A percentile compares a stretch with the other conserved stretches of the same genome.
phyloP scores from a whole-genome alignment of 768 basidiomycete species.

The Sporobolomyces pararoseus region DNA sequence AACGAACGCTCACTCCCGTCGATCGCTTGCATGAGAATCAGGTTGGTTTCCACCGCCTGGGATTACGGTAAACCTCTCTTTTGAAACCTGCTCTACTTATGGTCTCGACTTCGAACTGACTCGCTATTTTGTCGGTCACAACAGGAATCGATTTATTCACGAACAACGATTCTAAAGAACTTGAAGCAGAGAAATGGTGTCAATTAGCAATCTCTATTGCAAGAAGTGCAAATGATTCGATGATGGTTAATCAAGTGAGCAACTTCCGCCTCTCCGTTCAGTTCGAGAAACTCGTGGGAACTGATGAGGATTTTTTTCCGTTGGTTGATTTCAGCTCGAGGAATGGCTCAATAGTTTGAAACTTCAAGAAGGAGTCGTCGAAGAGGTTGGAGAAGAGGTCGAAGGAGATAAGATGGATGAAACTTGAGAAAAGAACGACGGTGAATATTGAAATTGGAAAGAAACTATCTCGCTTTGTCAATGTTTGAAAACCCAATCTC shows the following conservation, averaged over 20 bases:
- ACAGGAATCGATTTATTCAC: neutral
- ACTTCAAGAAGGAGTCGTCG: neutral
- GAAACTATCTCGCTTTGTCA: no score
- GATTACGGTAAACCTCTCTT: conserved; percentile 1
- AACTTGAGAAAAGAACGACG: neutral
- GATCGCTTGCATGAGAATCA: no score
- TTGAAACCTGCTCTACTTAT: neutral
- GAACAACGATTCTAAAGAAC: neutral
- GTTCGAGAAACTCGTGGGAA: no score
- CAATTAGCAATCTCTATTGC: neutral
- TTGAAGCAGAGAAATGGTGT: conserved; percentile 2
- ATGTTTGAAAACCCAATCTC: no score
- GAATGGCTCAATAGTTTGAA: neutral
- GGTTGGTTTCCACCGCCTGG: no score
- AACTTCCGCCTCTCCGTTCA: no score
- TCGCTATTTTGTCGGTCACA: neutral
- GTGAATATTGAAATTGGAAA: no score
- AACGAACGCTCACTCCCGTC: no score
- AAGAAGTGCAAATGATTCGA: neutral
- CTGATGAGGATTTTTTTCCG: no score
- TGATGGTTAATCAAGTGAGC: neutral
- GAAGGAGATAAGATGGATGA: neutral
- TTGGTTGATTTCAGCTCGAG: conserved; percentile 3
- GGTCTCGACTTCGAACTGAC: neutral
- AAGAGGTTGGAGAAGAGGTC: neutral